Evolutionary conservation across 1,284 basidiomycete species (phyloP), one percentile per base, ranked within the genome.

Genomic region (Xerocomus cyaneibrunnescens): DNA sequence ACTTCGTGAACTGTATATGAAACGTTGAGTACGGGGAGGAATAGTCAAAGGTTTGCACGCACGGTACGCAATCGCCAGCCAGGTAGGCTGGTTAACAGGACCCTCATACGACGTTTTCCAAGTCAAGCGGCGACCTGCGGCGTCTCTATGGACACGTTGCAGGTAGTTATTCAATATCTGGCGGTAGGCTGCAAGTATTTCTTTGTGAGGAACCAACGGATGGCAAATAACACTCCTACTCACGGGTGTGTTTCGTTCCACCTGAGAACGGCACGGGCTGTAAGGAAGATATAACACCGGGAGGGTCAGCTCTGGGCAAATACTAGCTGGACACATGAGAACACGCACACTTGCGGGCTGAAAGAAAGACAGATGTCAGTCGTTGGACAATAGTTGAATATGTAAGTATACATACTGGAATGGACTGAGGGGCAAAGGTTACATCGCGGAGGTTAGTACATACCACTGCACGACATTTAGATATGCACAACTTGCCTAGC

Each of bases 141-240:
- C 46, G 16, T 48, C 50, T 51, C 66, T 52, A 35, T 59, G 45
- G 14, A 48, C 31, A 13, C 22, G 40, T 38, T 65, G 63, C 12
- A 65, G 19, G 37, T 66, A 50, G 32, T 68, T 65, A 16, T 65
- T 67, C 22, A 65, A 42, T 4, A 1, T 31, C 38, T 68, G 66
- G 28, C 63, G 62, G 39, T 60, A 41, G 16, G 60, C 63, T 65
- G 30, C 19, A 19, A 44, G 13, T 2, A n/a, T 38, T 13, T 23
- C 5, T 30, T 22, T 30, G 27, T 22, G 32, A 42, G 14, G 36
- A 41, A 12, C 14, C 8, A 37, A 31, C 19, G 12, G n/a, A 42
- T 25, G 16, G 16, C 7, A 25, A 37, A 36, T 5, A 16, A 22
- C 3, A 3, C 19, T n/a, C 28, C 10, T 30, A 41, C 64, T 62